These are phyloP conservation scores for Penicillium pulvis DNA, from an alignment of 495 filamentous ascomycete species.

Conservation along the genomic window DNA sequence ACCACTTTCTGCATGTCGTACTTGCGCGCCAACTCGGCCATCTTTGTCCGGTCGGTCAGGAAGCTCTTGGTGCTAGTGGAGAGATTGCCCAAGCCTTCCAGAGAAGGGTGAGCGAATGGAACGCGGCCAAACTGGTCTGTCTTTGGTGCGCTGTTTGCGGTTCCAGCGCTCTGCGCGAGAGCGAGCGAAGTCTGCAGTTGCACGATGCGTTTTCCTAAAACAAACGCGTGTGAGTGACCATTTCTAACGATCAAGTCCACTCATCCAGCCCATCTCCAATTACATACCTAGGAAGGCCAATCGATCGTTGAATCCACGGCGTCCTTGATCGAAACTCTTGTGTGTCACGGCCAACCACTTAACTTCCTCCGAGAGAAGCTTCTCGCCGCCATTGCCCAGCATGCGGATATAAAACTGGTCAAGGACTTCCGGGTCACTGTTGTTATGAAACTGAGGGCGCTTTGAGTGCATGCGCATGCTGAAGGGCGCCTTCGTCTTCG, in stretches of 20 bases:
- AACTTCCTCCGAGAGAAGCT: slow-evolving; percentile 79
- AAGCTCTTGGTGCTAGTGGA: slow-evolving; percentile 54
- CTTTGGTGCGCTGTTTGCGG: slow-evolving; percentile 19
- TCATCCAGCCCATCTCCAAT: not conserved
- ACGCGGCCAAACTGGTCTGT: slow-evolving; percentile 51
- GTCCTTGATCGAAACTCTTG: slow-evolving; percentile 96
- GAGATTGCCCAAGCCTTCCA: slow-evolving; percentile 72
- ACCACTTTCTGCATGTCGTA: slow-evolving; percentile 72
- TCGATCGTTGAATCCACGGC: slow-evolving; percentile 91
- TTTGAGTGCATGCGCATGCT: slow-evolving; percentile 47
- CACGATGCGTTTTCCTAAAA: slow-evolving; percentile 79
- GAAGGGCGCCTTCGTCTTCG: slow-evolving; percentile 75
- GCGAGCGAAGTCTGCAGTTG: slow-evolving; percentile 74
- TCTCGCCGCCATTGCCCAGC: slow-evolving; percentile 68
- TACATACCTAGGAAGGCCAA: slow-evolving; percentile 83
- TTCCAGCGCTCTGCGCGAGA: slow-evolving; percentile 56
- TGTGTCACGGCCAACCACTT: slow-evolving; percentile 98
- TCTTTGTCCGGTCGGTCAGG: slow-evolving; percentile 57
- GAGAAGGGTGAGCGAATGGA: slow-evolving; percentile 72
- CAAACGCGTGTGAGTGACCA: slow-evolving; percentile 11
- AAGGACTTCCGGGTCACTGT: slow-evolving; percentile 69
- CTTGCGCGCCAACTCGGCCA: slow-evolving; percentile 66
- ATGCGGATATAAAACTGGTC: slow-evolving; percentile 74
- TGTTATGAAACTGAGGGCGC: slow-evolving; percentile 62
- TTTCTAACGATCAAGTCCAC: not conserved